Percentiles rank a stretch among this genome's conserved stretches.
Conservation (phyloP, 805 yeast genomes). For the Debaryomyces prosopidis region DNA sequence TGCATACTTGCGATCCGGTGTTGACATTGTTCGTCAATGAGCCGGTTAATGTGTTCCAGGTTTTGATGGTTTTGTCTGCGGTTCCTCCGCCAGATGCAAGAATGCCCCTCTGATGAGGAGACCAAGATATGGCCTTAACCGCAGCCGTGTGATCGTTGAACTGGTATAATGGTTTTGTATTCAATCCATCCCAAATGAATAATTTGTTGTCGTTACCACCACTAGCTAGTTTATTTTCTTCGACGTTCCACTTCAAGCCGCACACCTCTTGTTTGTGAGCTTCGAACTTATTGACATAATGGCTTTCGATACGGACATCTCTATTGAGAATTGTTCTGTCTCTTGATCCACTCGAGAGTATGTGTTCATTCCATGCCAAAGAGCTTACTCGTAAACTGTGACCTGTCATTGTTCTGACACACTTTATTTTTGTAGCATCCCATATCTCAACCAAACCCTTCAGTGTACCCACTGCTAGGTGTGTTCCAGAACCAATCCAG, state of each 20-base stretch:
- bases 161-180: constrained; percentile 64
- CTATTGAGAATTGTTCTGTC: constrained; percentile 84
- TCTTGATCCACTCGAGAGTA: constrained; percentile 82
- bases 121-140: constrained; percentile 95
- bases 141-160: constrained; percentile 91
- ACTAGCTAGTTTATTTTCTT: constrained; percentile 87
- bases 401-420: constrained; percentile 90
- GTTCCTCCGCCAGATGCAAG: constrained; percentile 98
- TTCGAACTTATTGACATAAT: constrained; percentile 68
- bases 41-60: constrained; percentile 90
- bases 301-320: constrained; percentile 87
- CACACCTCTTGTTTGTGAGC: constrained; percentile 93
- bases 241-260: constrained; percentile 91
- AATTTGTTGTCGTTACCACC: constrained; percentile 94
- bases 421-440: constrained; percentile 82
- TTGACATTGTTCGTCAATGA: constrained; percentile 74
- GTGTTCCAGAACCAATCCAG: constrained; percentile 96
- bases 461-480: constrained; percentile 88
- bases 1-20: constrained; percentile 96
- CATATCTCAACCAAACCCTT: constrained; percentile 90
- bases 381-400: constrained; percentile 84
- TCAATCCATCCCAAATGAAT: constrained; percentile 83
- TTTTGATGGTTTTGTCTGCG: constrained; percentile 83
- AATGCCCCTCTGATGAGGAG: constrained; percentile 93
- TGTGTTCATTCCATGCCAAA: constrained; percentile 91